Evolutionary conservation across 306 rosid genomes (phyloP), one percentile per base, ranked within the genome.

Genomic region (Comarum palustre): DNA sequence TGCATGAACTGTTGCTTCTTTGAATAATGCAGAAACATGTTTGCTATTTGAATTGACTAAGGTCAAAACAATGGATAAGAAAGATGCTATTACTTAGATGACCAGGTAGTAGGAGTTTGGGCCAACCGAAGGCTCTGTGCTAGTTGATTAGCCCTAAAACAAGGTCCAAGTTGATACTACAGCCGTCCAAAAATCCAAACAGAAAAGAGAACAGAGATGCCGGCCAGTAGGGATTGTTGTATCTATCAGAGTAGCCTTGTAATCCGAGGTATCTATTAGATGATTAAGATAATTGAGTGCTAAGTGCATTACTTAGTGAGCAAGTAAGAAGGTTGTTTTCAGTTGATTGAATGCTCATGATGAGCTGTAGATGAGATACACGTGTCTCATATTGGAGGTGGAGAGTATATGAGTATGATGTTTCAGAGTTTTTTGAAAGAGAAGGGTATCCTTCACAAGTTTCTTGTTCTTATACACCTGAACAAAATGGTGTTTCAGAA

Each of bases 181-280:
- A 16, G 72, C 76, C 52, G 55, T 42, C 75, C 63, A 41, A 16
- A 4, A 13, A 34, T n/a, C 19, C 12, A 46, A 58, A 45, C 32
- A 16, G 34, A 52, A 19, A 65, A 73, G 32, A 66, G 59, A 38
- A 16, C 51, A 14, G 25, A 55, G 36, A 34, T 31, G 68, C 68
- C 78, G 45, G 22, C 82, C 58, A 72, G 11, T 38, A 50, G 31
- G 14, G 41, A 48, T 17, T 48, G 39, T 7, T 60, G 66, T 31
- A 31, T 60, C 22, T 29, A 29, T 59, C 22, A 59, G 36, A 12
- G 64, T 59, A 31, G 75, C 75, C 6, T n/a, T 39, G 32, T 29
- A 27, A 38, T 61, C 65, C 77, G 73, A 45, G 39, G 27, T 20
- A 13, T 15, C 32, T n/a, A n/a, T n/a, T n/a, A n/a, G n/a, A n/a